A percentile compares a stretch with the other conserved stretches of the same genome.
These are phyloP conservation scores for Trametes sp. DNA, from an alignment of 1,284 basidiomycete genomes.

Conservation along the genomic window DNA sequence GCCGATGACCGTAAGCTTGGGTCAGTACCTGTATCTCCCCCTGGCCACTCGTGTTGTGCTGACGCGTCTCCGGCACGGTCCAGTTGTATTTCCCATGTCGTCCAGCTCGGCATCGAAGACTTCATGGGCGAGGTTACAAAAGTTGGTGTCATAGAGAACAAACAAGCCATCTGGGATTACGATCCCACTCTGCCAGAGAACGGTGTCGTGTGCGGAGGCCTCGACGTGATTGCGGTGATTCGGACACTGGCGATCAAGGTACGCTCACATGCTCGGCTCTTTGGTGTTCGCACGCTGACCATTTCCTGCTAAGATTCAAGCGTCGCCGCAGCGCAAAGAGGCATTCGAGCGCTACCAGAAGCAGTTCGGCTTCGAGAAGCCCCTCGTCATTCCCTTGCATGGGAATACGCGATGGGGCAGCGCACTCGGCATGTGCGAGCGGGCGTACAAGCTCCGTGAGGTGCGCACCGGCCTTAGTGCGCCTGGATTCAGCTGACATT, in stretches of 20 bases:
- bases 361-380: not conserved
- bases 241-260: conserved; percentile 17
- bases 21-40: not conserved
- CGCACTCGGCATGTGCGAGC: conserved; percentile 5
- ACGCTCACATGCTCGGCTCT: not conserved
- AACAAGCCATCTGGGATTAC: conserved; percentile 15
- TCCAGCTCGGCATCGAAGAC: conserved; percentile 7
- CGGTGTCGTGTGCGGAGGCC: not conserved
- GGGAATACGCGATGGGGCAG: conserved; percentile 10
- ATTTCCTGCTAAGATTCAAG: not conserved
- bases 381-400: conserved; percentile 11
- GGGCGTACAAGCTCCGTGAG: not conserved
- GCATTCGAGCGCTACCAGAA: not conserved
- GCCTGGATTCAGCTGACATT: not conserved
- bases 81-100: conserved; percentile 13
- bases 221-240: conserved; percentile 10
- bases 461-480: not conserved
- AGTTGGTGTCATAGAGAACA: not conserved
- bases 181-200: conserved; percentile 2
- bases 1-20: not conserved
- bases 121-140: not conserved
- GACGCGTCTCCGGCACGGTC: not conserved
- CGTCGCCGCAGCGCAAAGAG: not conserved
- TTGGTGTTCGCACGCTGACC: not conserved
- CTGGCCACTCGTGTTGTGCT: too few species aligned